Base-by-base conservation (phyloP, 257 asterid species). In the Capsicum baccatum region DNA sequence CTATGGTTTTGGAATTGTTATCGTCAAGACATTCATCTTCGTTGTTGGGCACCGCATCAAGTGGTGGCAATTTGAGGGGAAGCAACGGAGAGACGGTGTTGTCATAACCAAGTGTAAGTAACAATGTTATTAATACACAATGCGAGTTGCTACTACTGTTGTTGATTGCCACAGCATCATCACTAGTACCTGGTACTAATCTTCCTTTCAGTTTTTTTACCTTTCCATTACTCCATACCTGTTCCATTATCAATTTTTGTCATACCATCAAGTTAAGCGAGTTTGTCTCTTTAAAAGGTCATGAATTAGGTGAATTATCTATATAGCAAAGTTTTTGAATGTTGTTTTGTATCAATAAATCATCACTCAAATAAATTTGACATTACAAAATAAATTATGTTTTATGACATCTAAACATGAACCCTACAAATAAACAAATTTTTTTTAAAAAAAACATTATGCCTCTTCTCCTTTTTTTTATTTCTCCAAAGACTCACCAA, bases 141-240 rank as follows among this genome's bases (percentile, higher is more conserved):
- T 48, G 63, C 1, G 88, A 44, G 84, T 80, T 79, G 39, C 21
- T 68, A 35, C 35, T 64, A 2, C 57, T 44, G 5, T 44, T 62
- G 35, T 66, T 69, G 42, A 50, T 84, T 0, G 14, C 47, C 33
- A 15, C 48, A 2, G 52, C 19, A 64, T 26, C 35, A 44, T 2
- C 37, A 71, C 33, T 17, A 42, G 56, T 70, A 3, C 8, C 42
- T 37, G 91, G 89, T 3, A 88, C 47, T 2, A 94, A 84, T 68
- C 94, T 86, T 73, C 98, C 97, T 84, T 92, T 86, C 82, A 92
- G 95, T 84, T 93, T 93, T 86, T 93, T 90, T 73, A 91, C 33
- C 88, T 86, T 92, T 56, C 98, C 97, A 67, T 93, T 94, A 91
- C 98, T 93, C 98, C 98, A 94, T 54, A 94, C 98, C 98, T 94